Conservation (phyloP, 495 filamentous ascomycete species). For the Penicillium argentinense region DNA sequence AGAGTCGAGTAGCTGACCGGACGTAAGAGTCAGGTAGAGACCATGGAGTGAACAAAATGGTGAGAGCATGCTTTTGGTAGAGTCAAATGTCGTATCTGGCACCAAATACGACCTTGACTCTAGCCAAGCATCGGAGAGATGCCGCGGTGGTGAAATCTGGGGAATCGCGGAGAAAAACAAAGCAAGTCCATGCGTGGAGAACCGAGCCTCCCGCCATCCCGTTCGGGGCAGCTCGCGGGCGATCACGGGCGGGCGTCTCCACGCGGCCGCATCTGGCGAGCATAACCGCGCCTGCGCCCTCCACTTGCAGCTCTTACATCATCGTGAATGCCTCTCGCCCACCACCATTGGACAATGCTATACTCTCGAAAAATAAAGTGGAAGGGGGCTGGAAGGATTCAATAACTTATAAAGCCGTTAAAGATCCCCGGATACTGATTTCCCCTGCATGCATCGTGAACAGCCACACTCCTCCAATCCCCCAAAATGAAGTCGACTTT, state of each 20-base stretch:
- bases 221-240: background rate
- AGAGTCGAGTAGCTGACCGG: no score
- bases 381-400: constrained; percentile 4
- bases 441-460: background rate
- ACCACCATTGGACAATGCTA: constrained; percentile 1
- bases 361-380: no score
- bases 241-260: constrained; percentile 3
- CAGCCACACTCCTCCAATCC: background rate
- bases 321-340: constrained; percentile 10
- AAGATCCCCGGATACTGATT: background rate
- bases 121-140: no score
- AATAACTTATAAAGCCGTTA: constrained; percentile 9
- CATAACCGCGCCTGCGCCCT: constrained; percentile 12
- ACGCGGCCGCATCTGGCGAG: constrained; percentile 2
- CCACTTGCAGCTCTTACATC: constrained; percentile 16
- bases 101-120: no score
- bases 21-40: no score
- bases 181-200: constrained; percentile 7
- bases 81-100: no score
- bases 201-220: background rate
- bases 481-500: constrained; percentile 8
- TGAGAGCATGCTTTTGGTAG: no score
- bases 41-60: no score
- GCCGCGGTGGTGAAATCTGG: no score
- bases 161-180: background rate